Base-by-base conservation (phyloP, 768 basidiomycete genomes). In the Xerocomellus dryophilus region DNA sequence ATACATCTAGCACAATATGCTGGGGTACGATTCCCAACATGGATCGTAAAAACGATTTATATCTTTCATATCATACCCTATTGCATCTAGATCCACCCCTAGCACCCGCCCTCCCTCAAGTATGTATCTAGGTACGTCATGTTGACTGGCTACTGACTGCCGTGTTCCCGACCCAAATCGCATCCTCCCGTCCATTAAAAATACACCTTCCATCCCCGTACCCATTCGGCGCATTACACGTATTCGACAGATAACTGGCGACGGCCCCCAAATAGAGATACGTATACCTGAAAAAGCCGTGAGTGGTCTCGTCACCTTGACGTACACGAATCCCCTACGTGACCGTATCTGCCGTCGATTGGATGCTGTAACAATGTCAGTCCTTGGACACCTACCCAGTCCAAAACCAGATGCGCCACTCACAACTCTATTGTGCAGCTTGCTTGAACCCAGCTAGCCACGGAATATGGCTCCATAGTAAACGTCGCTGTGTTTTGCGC, bases 391-490 rank as follows among this genome's bases (percentile, higher is more conserved):
- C 23, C 25, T 1, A 27, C 27, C 18, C 14, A 8, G 4, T 43
- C 36, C 2, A 10, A 41, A 20, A 12, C 25, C 29, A 25, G 23
- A 40, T n/a, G 51, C 4, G 15, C n/a, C 23, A 41, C 54, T 55
- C 23, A 58, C 48, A 47, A 51, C 11, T 36, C 21, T 36, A 58
- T 39, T 15, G 43, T 51, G 10, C 56, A 57, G 38, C 56, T 51
- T 18, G 27, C 29, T 12, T 43, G 45, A 34, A 23, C 44, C 56
- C 56, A 47, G 17, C 34, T 46, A 17, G 35, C 31, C 7, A 47
- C 25, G 9, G 56, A 46, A 36, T 46, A 58, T 5, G 44, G 39
- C 10, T 7, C n/a, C 40, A 51, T 15, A 11, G 38, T 32, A 20
- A 57, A 43, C 40, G 34, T 51, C 4, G n/a, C 35, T 18, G 44